Evolutionary conservation across 2,329 filamentous ascomycete genomes (phyloP).

Genomic region (Cladobotryum mycophilum): DNA sequence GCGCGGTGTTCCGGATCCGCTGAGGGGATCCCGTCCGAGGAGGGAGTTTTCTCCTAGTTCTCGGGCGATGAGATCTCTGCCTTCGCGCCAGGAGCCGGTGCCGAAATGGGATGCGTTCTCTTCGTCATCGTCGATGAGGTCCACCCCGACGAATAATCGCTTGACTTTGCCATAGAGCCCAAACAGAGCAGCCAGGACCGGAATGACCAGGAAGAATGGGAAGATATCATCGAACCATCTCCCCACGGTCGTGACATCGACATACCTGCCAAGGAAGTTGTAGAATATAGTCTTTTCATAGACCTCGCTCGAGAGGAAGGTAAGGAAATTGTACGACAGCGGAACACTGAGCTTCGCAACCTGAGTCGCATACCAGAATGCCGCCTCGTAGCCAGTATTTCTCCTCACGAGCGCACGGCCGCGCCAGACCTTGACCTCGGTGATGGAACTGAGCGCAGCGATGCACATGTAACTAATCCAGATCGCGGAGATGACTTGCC

Average conservation of each 20-base stretch:
- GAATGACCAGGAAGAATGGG: slow-evolving; percentile 79
- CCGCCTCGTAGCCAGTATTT: slow-evolving; percentile 87
- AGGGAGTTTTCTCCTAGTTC: slow-evolving; percentile 65
- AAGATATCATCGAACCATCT: slow-evolving; percentile 83
- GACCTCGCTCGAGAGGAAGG: slow-evolving; percentile 68
- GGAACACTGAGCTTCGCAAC: slow-evolving; percentile 90
- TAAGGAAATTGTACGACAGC: slow-evolving; percentile 92
- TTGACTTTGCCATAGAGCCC: slow-evolving; percentile 81
- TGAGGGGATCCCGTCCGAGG: slow-evolving; percentile 39
- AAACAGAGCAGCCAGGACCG: slow-evolving; percentile 79
- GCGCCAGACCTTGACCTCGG: slow-evolving; percentile 95
- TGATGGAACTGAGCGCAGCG: slow-evolving; percentile 79
- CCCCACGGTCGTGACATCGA: slow-evolving; percentile 77
- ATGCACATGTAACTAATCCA: slow-evolving; percentile 98
- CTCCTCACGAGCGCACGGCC: slow-evolving; percentile 83
- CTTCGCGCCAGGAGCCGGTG: slow-evolving; percentile 83
- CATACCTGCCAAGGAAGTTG: slow-evolving; percentile 72
- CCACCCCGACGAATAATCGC: slow-evolving; percentile 69
- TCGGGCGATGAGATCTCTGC: slow-evolving; percentile 80
- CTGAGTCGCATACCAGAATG: slow-evolving; percentile 92
- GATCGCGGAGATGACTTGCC: slow-evolving; percentile 73
- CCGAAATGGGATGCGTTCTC: slow-evolving; percentile 61
- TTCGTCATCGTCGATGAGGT: slow-evolving; percentile 68
- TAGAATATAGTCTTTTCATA: slow-evolving; percentile 81
- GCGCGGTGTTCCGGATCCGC: slow-evolving; percentile 17